Evolutionary conservation across 768 basidiomycete genomes (phyloP), one percentile per base, ranked within the genome.

Genomic region (Pleurotus pulmonarius): DNA sequence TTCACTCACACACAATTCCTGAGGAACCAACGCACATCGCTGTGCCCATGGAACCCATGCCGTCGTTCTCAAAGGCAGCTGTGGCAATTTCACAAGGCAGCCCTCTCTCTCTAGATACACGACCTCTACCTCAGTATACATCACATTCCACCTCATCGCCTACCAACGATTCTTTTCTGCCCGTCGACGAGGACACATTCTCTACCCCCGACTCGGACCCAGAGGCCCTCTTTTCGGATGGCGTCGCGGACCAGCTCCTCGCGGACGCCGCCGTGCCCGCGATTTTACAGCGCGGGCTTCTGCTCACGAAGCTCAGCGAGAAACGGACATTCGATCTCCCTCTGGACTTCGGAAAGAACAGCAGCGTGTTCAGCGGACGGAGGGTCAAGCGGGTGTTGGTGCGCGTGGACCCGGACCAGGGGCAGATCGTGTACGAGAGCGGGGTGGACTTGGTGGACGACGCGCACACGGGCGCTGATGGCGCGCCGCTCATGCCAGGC

Each of bases 341-440:
- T 2, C 22, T 41, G 4, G 41, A 53, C 20, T 40, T 41, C 18
- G 24, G 25, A 26, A 29, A 26, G 25, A 51, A 51, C 29, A 34
- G 26, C 15, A 26, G 37, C 20, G 25, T 37, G n/a, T 29, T 51
- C n/a, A 38, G 51, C 9, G 51, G 51, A 7, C n/a, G 51, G 69
- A 86, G 85, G 58, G 77, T 86, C 67, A 90, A 87, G 67, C 79
- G 77, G 41, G 77, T 87, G 18, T 58, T 84, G 7, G 88, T 94
- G 68, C 74, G 76, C 58, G 72, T 95, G 15, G 87, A 92, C 63
- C 81, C 87, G 0, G 91, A 93, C 65, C 84, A 84, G 49, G 91
- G 90, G 0, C 80, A 82, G 60, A 85, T 93, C 58, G 65, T 85
- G 9, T 93, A 85, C 80, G 81, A 87, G 63, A 53, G 51, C 22